A percentile compares a stretch with the other conserved stretches of the same genome.
phyloP scores from a whole-genome alignment of 257 asterid genomes.

The Fraxinus cuspidata region DNA sequence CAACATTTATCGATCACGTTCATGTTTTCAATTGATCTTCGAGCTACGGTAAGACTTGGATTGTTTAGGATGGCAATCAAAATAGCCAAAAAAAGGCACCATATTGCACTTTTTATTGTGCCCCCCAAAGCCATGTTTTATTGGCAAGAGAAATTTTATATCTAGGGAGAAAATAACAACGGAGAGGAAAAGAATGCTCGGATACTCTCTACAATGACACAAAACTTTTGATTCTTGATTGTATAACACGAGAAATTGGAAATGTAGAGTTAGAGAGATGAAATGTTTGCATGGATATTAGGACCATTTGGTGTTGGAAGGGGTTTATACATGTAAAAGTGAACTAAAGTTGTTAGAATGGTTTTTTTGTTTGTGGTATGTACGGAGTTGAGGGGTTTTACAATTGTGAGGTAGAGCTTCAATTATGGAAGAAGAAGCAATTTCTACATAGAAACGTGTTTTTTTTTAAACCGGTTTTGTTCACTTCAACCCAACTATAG shows the following conservation, averaged over 20 bases:
- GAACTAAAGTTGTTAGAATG: conserved; percentile 15
- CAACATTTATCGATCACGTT: conserved; percentile 74
- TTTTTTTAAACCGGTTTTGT: background rate
- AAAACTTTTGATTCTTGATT: background rate
- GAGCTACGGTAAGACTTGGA: conserved; percentile 28
- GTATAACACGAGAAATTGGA: background rate
- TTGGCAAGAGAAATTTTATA: background rate
- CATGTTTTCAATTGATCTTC: conserved; percentile 26
- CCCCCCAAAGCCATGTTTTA: conserved; percentile 27
- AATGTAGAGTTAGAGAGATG: background rate
- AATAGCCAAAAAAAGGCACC: conserved; percentile 33
- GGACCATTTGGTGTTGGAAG: conserved; percentile 2
- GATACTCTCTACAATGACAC: background rate
- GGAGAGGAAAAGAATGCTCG: background rate
- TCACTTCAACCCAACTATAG: background rate
- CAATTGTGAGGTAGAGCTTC: background rate
- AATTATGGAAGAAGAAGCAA: background rate
- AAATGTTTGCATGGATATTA: conserved; percentile 18
- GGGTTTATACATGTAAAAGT: conserved; percentile 36
- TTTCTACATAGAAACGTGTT: background rate
- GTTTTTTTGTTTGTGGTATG: conserved; percentile 25
- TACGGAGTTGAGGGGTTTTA: background rate
- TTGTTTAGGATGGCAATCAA: conserved; percentile 25
- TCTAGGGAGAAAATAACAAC: background rate
- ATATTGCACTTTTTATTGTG: conserved; percentile 27